Conservation (phyloP, 225 moss, liverwort and hornwort genomes). For the Sphagnum contortum region DNA sequence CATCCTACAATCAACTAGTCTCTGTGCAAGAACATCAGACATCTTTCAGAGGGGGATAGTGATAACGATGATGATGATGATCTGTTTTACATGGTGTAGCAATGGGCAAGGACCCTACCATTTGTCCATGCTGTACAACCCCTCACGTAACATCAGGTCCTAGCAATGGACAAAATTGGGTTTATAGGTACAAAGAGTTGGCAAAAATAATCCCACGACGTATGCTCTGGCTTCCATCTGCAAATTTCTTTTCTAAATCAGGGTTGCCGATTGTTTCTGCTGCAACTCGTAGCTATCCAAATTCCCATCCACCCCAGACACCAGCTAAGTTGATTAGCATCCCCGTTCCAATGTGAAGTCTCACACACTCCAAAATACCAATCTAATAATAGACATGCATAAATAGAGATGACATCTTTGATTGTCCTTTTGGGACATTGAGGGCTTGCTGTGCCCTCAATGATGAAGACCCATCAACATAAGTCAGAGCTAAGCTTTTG, state of each 20-base stretch:
- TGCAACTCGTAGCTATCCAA: constrained; percentile 59
- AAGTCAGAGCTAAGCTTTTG: no score
- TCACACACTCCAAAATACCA: no score
- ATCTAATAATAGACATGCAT: no score
- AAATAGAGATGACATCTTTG: no score
- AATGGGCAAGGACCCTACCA: constrained; percentile 22
- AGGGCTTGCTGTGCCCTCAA: no score
- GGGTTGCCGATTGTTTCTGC: constrained; percentile 82
- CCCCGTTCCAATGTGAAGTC: no score
- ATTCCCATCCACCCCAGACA: constrained; percentile 2
- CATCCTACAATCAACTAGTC: no score
- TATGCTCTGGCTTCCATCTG: constrained; percentile 84
- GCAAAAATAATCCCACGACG: constrained; percentile 94
- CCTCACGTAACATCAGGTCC: constrained; percentile 12
- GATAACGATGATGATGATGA: constrained; percentile 7
- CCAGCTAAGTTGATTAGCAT: no score
- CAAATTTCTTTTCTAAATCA: constrained; percentile 83
- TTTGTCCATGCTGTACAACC: constrained; percentile 21
- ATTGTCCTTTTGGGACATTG: no score
- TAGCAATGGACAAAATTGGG: constrained; percentile 1
- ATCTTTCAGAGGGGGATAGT: no score
- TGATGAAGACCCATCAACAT: no score
- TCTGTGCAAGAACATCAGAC: no score
- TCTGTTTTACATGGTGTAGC: constrained; percentile 36
- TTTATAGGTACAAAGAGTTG: constrained; percentile 83